Base-by-base conservation (phyloP, 257 asterid species). In the Echium plantagineum region DNA sequence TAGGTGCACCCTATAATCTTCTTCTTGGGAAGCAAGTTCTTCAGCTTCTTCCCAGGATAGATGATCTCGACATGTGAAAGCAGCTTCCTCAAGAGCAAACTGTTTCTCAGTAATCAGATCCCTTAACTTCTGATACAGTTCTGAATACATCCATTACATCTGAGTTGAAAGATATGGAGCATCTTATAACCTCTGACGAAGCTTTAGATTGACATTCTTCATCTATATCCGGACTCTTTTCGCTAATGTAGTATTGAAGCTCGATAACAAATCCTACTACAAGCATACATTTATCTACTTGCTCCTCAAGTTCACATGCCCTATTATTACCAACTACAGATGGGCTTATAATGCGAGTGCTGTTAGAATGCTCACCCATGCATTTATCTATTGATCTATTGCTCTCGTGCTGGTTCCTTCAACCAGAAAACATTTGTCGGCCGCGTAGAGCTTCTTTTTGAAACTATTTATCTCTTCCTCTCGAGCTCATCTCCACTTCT, bases 41-140 rank as follows among this genome's bases (percentile, higher is more conserved):
- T 93, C 98, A 57, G 98, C 95, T 78, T 93, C 98, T 80, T 93
- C 98, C 98, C 98, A 93, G 60, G 98, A 93, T 62, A 89, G 74
- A 78, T 84, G 85, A 60, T 93, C 97, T 80, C 98, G 85, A 66
- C 98, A 89, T 81, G 77, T 80, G 63, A 77, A 79, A 69, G 98
- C 68, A 74, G 97, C 98, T 80, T 93, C 97, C 76, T 89, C 87
- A 46, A 93, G 97, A 82, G 87, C 95, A 80, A 93, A 74, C 79
- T 93, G 97, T 71, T 77, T 80, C 73, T 93, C 98, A 22, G 98
- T 89, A 62, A 93, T 84, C 62, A 74, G 94, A 80, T 64, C 95
- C 90, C 72, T 88, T 83, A 73, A 88, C 80, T 72, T 86, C 90
- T 52, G 95, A 88, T 66, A 93, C 75, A 58, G 95, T 79, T 66